Evolutionary conservation across 352 stramenopile species (phyloP), one percentile per base, ranked within the genome.

Genomic region (Pythium graminicola): DNA sequence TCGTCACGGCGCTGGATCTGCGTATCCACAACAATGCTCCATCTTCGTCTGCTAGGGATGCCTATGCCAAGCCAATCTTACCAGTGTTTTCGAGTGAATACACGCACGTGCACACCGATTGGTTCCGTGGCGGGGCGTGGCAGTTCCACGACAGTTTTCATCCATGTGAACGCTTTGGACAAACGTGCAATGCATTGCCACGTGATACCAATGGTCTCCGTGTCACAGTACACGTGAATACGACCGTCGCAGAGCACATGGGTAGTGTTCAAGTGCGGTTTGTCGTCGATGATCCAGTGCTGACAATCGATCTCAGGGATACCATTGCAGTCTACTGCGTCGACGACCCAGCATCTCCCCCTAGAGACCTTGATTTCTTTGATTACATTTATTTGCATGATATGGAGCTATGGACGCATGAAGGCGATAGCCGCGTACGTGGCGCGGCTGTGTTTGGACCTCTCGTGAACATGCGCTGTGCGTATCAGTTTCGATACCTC

Each of bases 401-500:
- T 6, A 10, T 60, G 29, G 14, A 60, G 23, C 14, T 40, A 26
- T 51, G 36, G 22, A 35, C 38, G 29, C 20, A 33, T 3, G 32
- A 53, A 4, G 32, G 42, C 27, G 50, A 58, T 24, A 23, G 27
- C n/a, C 49, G 49, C 10, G n/a, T 46, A 28, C 38, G 19, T 6
- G 49, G 49, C n/a, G 24, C 46, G 3, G 26, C 64, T 19, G 35
- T 47, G 29, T 52, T 62, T 29, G 52, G 57, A 3, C 51, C 54
- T 36, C 36, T 69, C 20, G 40, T 57, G 32, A 72, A 72, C 47
- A 63, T 65, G 51, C 60, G 64, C 24, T 72, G 60, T 49, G 42
- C 59, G 51, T 72, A 59, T 32, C 64, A 72, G 44, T 72, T 72
- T 32, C 64, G 54, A 6, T 60, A 60, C 20, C 56, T 69, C 17